Conservation (phyloP, 805 yeast genomes). For the Barnettozyma sucrosica region DNA sequence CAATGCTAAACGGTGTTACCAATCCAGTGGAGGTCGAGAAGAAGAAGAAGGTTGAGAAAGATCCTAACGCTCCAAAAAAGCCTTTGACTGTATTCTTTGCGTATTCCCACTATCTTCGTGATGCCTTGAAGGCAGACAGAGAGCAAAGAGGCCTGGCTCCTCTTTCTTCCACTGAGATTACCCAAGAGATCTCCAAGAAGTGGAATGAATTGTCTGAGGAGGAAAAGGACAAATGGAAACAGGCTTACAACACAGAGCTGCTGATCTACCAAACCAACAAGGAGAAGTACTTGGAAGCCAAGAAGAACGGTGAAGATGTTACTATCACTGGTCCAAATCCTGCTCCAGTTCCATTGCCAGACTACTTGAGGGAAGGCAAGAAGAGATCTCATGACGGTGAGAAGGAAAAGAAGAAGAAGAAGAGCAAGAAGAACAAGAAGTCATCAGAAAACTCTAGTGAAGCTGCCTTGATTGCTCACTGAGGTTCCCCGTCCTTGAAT, state of each 20-base stretch:
- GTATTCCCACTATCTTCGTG: slow-evolving; percentile 70
- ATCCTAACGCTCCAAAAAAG: slow-evolving; percentile 94
- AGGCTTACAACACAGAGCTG: slow-evolving; percentile 40
- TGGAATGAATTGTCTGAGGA: slow-evolving; percentile 72
- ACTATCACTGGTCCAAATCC: slow-evolving; percentile 27
- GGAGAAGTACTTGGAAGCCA: slow-evolving; percentile 41
- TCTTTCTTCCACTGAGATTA: slow-evolving; percentile 69
- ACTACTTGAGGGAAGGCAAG: slow-evolving; percentile 29
- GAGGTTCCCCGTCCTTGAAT: neutral
- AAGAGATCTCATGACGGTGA: slow-evolving; percentile 30
- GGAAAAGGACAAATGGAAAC: slow-evolving; percentile 71
- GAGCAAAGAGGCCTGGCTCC: slow-evolving; percentile 52
- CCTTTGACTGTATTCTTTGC: slow-evolving; percentile 85
- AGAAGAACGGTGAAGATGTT: slow-evolving; percentile 33
- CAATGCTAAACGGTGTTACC: slow-evolving; percentile 11
- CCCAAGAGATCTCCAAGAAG: slow-evolving; percentile 68
- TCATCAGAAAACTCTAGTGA: slow-evolving; percentile 8
- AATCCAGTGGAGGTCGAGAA: slow-evolving; percentile 10
- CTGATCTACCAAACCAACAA: slow-evolving; percentile 40
- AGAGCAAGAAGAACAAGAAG: slow-evolving; percentile 47
- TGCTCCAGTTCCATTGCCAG: slow-evolving; percentile 38
- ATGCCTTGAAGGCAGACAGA: slow-evolving; percentile 64
- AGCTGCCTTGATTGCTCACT: neutral
- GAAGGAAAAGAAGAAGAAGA: slow-evolving; percentile 42
- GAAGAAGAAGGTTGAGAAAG: slow-evolving; percentile 54